A percentile compares a stretch with the other conserved stretches of the same genome.
phyloP scores from a whole-genome alignment of 1,139 yeast species.

The Ashbya aceris region DNA sequence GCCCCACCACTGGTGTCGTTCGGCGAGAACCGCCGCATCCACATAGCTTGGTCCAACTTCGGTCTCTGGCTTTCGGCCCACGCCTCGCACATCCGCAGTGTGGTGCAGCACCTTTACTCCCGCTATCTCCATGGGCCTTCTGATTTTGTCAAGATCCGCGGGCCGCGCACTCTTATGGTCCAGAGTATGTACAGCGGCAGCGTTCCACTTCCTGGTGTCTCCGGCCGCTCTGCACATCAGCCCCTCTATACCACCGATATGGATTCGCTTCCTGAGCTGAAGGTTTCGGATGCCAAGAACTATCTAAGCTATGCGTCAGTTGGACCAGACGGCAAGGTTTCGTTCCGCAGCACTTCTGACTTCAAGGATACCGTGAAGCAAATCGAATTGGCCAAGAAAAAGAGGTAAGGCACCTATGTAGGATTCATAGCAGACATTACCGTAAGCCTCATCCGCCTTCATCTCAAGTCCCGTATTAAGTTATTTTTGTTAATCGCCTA shows the following conservation, averaged over 20 bases:
- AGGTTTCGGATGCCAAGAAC: conserved; percentile 9
- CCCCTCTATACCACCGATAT: background rate
- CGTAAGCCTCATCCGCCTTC: too few relatives aligned
- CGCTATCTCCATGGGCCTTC: conserved; percentile 14
- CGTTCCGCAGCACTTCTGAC: conserved; percentile 17
- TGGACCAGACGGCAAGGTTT: conserved; percentile 12
- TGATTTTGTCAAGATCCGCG: conserved; percentile 21
- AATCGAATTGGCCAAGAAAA: conserved; percentile 8
- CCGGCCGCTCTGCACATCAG: background rate
- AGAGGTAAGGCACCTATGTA: background rate
- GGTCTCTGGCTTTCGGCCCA: too few relatives aligned
- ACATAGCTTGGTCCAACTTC: too few relatives aligned
- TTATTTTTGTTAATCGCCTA: too few relatives aligned
- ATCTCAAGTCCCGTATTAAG: too few relatives aligned
- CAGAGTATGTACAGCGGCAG: conserved; percentile 21
- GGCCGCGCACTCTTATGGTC: conserved; percentile 27
- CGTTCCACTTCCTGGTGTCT: conserved; percentile 11
- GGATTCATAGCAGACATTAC: too few relatives aligned
- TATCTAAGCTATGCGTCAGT: conserved; percentile 19
- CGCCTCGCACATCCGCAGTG: too few relatives aligned
- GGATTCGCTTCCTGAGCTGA: background rate
- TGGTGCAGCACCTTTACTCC: conserved; percentile 9
- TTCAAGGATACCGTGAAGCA: conserved; percentile 11
- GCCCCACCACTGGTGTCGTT: too few relatives aligned
- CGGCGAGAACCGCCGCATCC: too few relatives aligned